Base-by-base conservation (phyloP, 2,329 filamentous ascomycete species). In the Calonectria pseudoturangicola region DNA sequence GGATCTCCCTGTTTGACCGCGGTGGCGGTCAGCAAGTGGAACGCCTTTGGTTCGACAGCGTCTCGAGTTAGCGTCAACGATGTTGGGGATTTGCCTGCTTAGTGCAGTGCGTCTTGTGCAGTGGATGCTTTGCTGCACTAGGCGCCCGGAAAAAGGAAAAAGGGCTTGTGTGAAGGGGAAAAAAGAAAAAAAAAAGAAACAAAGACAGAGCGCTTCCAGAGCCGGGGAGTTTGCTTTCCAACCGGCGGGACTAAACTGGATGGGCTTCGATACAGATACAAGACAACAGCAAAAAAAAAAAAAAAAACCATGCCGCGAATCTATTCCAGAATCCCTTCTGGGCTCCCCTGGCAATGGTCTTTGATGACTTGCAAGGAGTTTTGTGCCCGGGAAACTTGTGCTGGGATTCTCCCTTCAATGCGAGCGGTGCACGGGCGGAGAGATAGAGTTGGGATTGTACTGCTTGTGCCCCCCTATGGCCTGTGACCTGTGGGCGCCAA, bases 1-100 rank as follows among this genome's bases (percentile, higher is more conserved):
- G 63, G 58, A 43, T 43, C 27, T 54, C 45, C 58, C 27, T 30
- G 45, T 28, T 43, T 45, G 56, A 54, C 33, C 36, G 45, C 58
- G 27, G 67, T 72, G 66, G 72, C 74, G 72, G 74, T 75, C 69
- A 74, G 51, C 47, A 41, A 72, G 68, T 74, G 71, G 65, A 66
- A 73, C 68, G 47, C 25, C 21, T 60, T 47, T 68, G 54, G 66
- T 73, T 41, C 51, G 45, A 45, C 45, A 66, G 54, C 70, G 71
- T 71, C 62, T 74, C 58, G 48, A 47, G 36, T 47, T 25, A 66
- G 69, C 58, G 58, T 58, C 51, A 48, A 28, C 30, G 51, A 51
- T 64, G 48, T 43, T 56, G 47, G 69, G 66, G 68, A 63, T 60
- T 63, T 70, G 63, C 66, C 45, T 70, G 66, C 68, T 36, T 65